Conservation (phyloP, 805 yeast species). For the Candida fluviatilis region DNA sequence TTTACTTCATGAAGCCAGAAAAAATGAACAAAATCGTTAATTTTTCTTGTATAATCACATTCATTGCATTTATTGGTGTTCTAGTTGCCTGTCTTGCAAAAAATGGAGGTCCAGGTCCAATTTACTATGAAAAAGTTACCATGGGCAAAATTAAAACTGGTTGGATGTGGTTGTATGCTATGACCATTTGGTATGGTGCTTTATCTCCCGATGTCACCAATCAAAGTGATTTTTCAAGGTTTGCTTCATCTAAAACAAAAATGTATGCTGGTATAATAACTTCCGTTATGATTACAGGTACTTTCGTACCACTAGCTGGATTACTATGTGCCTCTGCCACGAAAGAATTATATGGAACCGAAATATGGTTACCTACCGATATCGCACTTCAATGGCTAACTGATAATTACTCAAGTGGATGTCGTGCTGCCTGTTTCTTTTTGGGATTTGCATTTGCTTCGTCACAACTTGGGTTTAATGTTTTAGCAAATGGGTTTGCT, state of each 20-base stretch:
- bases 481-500: slow-evolving; percentile 48
- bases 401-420: slow-evolving; percentile 29
- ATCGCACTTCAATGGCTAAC: slow-evolving; percentile 37
- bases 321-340: slow-evolving; percentile 43
- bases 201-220: slow-evolving; percentile 36
- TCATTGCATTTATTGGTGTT: slow-evolving; percentile 36
- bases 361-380: slow-evolving; percentile 46
- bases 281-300: slow-evolving; percentile 30
- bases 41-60: slow-evolving; percentile 20
- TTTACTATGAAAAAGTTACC: slow-evolving; percentile 5
- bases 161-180: slow-evolving; percentile 40
- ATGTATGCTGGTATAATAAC: slow-evolving; percentile 21
- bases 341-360: slow-evolving; percentile 28
- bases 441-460: slow-evolving; percentile 25
- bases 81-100: slow-evolving; percentile 20
- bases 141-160: slow-evolving; percentile 23
- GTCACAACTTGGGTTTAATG: slow-evolving; percentile 32
- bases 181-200: slow-evolving; percentile 34
- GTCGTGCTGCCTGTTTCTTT: slow-evolving; percentile 49
- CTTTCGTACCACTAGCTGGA: slow-evolving; percentile 45
- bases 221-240: slow-evolving; percentile 38
- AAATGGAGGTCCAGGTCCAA: slow-evolving; percentile 28
- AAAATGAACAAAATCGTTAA: slow-evolving; percentile 27
- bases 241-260: slow-evolving; percentile 20
- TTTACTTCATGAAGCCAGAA: slow-evolving; percentile 42